Evolutionary conservation across 202 grass and related monocot genomes (phyloP).

Genomic region (Digitaria exilis): DNA sequence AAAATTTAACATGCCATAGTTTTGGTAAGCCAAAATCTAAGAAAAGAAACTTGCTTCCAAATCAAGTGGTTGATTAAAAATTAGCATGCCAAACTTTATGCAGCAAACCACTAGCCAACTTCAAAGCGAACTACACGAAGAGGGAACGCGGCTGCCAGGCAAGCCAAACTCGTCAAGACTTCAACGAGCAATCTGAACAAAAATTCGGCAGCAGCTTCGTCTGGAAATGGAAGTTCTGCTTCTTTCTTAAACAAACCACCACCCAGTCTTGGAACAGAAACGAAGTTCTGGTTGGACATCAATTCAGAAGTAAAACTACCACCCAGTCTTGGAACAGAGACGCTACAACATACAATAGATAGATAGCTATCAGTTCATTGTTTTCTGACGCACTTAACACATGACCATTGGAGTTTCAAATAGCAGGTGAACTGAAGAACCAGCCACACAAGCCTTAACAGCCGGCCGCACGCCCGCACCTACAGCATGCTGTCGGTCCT

Average conservation of each 20-base stretch:
- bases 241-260: neutral
- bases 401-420: neutral
- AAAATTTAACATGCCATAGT: too few species aligned
- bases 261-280: neutral
- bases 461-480: neutral
- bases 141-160: too few species aligned
- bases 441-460: neutral
- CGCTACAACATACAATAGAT: neutral
- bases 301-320: neutral
- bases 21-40: too few species aligned
- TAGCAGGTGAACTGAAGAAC: neutral
- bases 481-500: neutral
- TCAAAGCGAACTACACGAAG: too few species aligned
- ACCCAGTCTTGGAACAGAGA: neutral
- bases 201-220: neutral
- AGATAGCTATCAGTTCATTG: neutral
- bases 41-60: too few species aligned
- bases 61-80: too few species aligned
- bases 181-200: neutral
- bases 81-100: too few species aligned
- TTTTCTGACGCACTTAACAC: neutral
- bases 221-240: neutral
- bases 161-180: too few species aligned
- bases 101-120: too few species aligned
- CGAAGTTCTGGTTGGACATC: neutral